phyloP scores from a whole-genome alignment of 1,284 basidiomycete species.

The Ustilago trichophora region DNA sequence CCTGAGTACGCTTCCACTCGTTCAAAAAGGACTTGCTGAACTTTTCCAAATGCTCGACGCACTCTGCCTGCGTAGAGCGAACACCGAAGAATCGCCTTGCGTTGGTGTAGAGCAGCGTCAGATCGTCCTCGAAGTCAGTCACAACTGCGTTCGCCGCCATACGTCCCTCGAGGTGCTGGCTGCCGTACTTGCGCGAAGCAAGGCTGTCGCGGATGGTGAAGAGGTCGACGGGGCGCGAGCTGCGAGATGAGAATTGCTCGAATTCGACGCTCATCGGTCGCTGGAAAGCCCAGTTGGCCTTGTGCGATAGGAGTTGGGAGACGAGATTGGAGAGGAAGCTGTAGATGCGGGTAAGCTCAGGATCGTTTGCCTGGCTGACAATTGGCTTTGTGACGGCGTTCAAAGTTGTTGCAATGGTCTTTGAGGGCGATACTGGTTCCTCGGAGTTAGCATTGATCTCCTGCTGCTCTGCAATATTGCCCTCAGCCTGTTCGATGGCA shows the following conservation, averaged over 20 bases:
- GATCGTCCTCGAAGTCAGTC: slow-evolving; percentile 46
- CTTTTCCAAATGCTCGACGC: slow-evolving; percentile 43
- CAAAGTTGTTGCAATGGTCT: neutral
- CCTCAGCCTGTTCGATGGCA: neutral
- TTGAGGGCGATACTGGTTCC: neutral
- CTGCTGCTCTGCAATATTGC: no score
- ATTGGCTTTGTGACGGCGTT: slow-evolving; percentile 1
- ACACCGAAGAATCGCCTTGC: slow-evolving; percentile 37
- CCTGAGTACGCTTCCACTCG: slow-evolving; percentile 41
- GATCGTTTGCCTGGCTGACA: slow-evolving; percentile 11
- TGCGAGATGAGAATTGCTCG: slow-evolving; percentile 36
- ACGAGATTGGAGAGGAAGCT: slow-evolving; percentile 41
- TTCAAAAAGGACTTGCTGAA: slow-evolving; percentile 39
- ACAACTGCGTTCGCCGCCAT: slow-evolving; percentile 42
- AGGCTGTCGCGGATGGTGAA: slow-evolving; percentile 43
- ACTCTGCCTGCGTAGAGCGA: slow-evolving; percentile 40
- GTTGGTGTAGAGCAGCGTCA: slow-evolving; percentile 34
- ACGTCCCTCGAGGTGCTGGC: slow-evolving; percentile 27
- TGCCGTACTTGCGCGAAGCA: slow-evolving; percentile 35
- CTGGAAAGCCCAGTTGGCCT: slow-evolving; percentile 41
- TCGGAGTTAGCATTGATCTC: neutral
- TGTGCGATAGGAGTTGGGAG: slow-evolving; percentile 41
- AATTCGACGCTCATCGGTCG: slow-evolving; percentile 35
- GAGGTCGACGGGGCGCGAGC: slow-evolving; percentile 42
- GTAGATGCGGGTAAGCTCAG: slow-evolving; percentile 37